Evolutionary conservation across 1,284 basidiomycete species (phyloP), one percentile per base, ranked within the genome.

Genomic region (Naganishia cerealis): DNA sequence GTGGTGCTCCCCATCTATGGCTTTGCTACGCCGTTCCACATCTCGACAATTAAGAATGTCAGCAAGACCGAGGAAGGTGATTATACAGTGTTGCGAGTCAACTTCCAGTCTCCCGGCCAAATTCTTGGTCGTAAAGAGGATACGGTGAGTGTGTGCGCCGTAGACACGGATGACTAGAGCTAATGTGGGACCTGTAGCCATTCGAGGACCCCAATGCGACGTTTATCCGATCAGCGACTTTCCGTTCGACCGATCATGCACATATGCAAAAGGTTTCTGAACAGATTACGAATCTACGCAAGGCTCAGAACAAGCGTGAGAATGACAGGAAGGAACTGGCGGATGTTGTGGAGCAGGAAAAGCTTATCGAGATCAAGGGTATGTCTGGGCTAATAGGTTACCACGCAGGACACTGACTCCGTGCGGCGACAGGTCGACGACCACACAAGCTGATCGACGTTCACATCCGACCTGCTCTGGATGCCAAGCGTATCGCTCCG

Each of bases 91-190:
- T 85, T 99, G 67, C 88, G 96, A 4, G 94, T 99, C 81, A 99
- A 99, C 82, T 97, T 99, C 83, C 94, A 98, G 78, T 96, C 94
- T 0, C 96, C 96, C 0, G 96, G 96, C 57, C 94, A 98, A 78
- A 88, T 98, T 57, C 90, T 93, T 0, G 96, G 96, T 48, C 97
- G 96, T 84, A 99, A 99, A 82, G 96, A 99, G 77, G 96, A 99
- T 73, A 97, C 94, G 71, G 91, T 92, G 72, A 69, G 78, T 73
- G 26, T 5, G 9, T 15, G 12, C 15, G 40, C 16, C 15, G 18
- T 46, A 48, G 48, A 42, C 24, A 0, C 16, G 8, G 29, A 50
- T n/a, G 29, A 40, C 15, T 48, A 12, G 3, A 26, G 18, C 18
- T 18, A 36, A 39, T 26, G 33, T 26, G 26, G 24, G 21, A 21